A percentile compares a stretch with the other conserved stretches of the same genome.
phyloP scores from a whole-genome alignment of 192 early-diverging fungal species.

The Martensiomyces pterosporus region DNA sequence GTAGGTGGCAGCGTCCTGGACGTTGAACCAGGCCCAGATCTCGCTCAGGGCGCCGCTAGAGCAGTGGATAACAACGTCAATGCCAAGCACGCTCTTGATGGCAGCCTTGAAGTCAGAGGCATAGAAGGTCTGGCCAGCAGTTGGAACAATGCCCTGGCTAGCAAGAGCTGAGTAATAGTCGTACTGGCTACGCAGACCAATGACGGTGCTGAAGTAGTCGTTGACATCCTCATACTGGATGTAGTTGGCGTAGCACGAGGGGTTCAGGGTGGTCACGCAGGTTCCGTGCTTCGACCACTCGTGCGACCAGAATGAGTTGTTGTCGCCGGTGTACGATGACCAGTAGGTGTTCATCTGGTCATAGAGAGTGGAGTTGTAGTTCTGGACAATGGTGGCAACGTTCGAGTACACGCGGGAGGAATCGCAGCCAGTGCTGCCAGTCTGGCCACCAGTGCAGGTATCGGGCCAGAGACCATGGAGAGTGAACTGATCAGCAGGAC shows the following conservation, averaged over 20 bases:
- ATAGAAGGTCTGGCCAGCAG: not conserved
- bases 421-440: conserved; percentile 3
- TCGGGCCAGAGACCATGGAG: conserved; percentile 49
- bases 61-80: not conserved
- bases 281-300: conserved; percentile 54
- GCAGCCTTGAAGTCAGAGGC: not conserved
- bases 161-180: not conserved
- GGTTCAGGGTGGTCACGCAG: conserved; percentile 44
- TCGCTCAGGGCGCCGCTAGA: not conserved
- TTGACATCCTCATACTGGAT: conserved; percentile 1
- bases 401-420: not conserved
- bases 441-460: conserved; percentile 12
- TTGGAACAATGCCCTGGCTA: conserved; percentile 2
- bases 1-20: not conserved
- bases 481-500: conserved; percentile 40
- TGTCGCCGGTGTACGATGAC: conserved; percentile 14
- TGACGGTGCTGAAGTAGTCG: conserved; percentile 2
- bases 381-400: not conserved
- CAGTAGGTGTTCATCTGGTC: conserved; percentile 30
- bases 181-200: not conserved
- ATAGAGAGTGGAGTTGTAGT: conserved; percentile 20
- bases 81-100: not conserved
- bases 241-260: conserved; percentile 16
- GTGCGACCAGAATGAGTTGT: conserved; percentile 42
- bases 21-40: not conserved